Conservation (phyloP, 2,329 filamentous ascomycete species). For the Neurospora sp. region DNA sequence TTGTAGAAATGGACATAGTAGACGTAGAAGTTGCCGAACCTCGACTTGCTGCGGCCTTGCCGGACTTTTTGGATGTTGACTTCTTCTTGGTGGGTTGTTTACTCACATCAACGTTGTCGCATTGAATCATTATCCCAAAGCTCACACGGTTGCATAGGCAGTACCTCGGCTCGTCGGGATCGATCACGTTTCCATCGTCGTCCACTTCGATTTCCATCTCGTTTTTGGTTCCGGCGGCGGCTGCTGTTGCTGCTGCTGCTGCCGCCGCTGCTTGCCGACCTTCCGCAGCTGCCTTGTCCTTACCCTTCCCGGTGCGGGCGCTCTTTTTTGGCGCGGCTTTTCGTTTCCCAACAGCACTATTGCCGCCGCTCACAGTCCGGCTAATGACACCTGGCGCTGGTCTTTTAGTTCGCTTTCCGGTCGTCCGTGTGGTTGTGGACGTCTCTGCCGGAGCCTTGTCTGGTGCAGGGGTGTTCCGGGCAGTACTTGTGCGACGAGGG, state of each 20-base stretch:
- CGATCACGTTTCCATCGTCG: slow-evolving; percentile 60
- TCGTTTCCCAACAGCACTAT: slow-evolving; percentile 60
- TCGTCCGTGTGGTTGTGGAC: slow-evolving; percentile 22
- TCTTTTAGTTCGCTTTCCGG: slow-evolving; percentile 53
- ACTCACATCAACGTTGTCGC: slow-evolving; percentile 68
- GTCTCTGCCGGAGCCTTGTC: slow-evolving; percentile 23
- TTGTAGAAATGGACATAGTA: background rate
- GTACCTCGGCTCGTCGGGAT: slow-evolving; percentile 67
- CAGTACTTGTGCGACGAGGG: slow-evolving; percentile 45
- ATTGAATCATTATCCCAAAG: slow-evolving; percentile 75
- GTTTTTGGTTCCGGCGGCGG: slow-evolving; percentile 21
- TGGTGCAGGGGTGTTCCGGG: slow-evolving; percentile 47
- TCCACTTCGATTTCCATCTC: slow-evolving; percentile 48
- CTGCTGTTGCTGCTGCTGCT: slow-evolving; percentile 20
- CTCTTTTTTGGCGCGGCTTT: slow-evolving; percentile 58
- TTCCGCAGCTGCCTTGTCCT: slow-evolving; percentile 28
- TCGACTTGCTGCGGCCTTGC: background rate
- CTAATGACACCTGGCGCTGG: slow-evolving; percentile 66
- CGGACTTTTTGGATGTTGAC: background rate
- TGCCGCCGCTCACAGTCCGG: slow-evolving; percentile 49
- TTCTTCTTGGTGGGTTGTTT: slow-evolving; percentile 2
- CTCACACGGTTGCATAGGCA: slow-evolving; percentile 73
- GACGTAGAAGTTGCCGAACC: background rate
- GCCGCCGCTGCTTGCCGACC: slow-evolving; percentile 1
- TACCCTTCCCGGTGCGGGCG: slow-evolving; percentile 29